Percentiles rank a stretch among this genome's conserved stretches.
These are phyloP conservation scores for Saccharomycopsis selenospora DNA, from an alignment of 805 yeast species.

Conservation along the genomic window DNA sequence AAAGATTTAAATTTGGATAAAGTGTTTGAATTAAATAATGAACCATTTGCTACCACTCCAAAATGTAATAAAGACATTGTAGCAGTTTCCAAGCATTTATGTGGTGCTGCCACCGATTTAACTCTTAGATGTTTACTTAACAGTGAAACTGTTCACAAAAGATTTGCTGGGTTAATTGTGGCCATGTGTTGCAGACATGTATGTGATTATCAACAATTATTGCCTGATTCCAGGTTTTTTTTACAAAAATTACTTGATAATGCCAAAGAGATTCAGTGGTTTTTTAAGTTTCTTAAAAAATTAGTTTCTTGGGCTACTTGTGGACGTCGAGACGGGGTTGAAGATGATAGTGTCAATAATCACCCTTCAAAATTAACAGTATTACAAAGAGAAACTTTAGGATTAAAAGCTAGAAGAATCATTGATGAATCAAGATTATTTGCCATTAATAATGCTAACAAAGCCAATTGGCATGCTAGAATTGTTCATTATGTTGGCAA, in stretches of 20 bases:
- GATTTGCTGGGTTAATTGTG: conserved; percentile 54
- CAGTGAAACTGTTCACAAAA: conserved; percentile 24
- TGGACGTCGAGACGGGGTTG: conserved; percentile 43
- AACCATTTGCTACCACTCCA: background rate
- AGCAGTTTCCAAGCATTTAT: conserved; percentile 79
- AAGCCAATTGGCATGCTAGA: conserved; percentile 36
- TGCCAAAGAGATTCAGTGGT: conserved; percentile 18
- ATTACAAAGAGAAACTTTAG: conserved; percentile 49
- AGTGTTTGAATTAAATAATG: conserved; percentile 31
- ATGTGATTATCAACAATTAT: conserved; percentile 53
- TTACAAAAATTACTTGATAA: conserved; percentile 30
- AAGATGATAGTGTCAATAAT: conserved; percentile 31
- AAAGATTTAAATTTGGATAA: conserved; percentile 58
- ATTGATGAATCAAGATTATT: conserved; percentile 64
- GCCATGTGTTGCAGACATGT: conserved; percentile 94
- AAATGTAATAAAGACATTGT: conserved; percentile 29
- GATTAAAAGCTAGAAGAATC: conserved; percentile 61
- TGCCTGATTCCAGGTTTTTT: conserved; percentile 40
- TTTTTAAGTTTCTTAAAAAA: conserved; percentile 47
- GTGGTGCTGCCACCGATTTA: conserved; percentile 92
- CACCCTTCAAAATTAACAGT: conserved; percentile 43
- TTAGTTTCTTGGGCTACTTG: conserved; percentile 87
- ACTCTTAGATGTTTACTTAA: conserved; percentile 59
- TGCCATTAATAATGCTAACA: conserved; percentile 32
- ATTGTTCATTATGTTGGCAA: conserved; percentile 52